Conservation (phyloP, 768 basidiomycete species). For the Clitopilus passeckerianus region DNA sequence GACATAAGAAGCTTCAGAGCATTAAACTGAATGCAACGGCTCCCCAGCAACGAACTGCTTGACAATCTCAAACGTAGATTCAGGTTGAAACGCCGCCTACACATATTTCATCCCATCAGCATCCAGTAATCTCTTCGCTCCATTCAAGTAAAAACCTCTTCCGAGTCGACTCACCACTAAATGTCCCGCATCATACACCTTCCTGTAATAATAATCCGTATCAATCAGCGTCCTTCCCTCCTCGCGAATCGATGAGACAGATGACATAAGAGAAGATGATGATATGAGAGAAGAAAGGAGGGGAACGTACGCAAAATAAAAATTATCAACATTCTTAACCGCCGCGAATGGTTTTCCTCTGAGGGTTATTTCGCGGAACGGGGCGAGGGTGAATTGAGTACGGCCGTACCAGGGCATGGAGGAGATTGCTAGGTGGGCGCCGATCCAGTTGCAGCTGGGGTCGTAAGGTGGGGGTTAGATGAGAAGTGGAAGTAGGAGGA, state of each 20-base stretch:
- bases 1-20: not conserved
- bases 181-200: slow-evolving; percentile 43
- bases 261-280: too few relatives aligned
- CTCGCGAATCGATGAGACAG: too few relatives aligned
- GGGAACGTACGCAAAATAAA: slow-evolving; percentile 44
- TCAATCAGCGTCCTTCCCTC: too few relatives aligned
- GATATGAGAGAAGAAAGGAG: slow-evolving; percentile 1
- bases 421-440: not conserved
- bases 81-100: slow-evolving; percentile 42
- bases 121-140: too few relatives aligned
- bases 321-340: slow-evolving; percentile 48
- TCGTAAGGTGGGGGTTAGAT: too few relatives aligned
- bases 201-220: slow-evolving; percentile 18
- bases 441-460: slow-evolving; percentile 1
- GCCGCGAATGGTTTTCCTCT: slow-evolving; percentile 35
- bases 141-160: too few relatives aligned
- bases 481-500: too few relatives aligned
- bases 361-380: slow-evolving; percentile 40
- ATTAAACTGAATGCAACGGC: slow-evolving; percentile 25
- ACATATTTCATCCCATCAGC: too few relatives aligned
- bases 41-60: slow-evolving; percentile 36
- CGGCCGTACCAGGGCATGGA: not conserved
- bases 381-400: slow-evolving; percentile 15
- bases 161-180: slow-evolving; percentile 47
- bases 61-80: slow-evolving; percentile 40